Evolutionary conservation across 2,329 filamentous ascomycete genomes (phyloP).

Genomic region (Aspergillus unguis): DNA sequence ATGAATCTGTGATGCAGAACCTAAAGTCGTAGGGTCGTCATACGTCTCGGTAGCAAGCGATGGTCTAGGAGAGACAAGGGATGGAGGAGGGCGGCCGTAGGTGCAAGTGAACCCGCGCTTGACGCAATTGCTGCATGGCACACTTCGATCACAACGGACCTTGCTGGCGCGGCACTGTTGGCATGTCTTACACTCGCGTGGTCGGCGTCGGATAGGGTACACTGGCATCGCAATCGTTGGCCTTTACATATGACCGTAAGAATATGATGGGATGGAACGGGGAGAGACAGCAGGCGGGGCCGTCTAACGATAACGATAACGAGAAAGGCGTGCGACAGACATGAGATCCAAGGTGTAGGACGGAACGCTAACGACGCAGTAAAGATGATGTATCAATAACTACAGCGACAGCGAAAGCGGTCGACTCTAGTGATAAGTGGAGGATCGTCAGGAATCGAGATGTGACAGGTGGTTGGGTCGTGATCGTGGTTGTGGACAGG

Average conservation of each 20-base stretch:
- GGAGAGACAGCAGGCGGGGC: background rate
- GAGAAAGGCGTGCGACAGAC: constrained; percentile 1
- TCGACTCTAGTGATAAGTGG: background rate
- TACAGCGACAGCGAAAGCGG: background rate
- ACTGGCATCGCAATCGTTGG: constrained; percentile 25
- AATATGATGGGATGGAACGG: background rate
- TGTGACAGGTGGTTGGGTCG: background rate
- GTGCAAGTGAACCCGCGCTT: constrained; percentile 41
- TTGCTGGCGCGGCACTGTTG: constrained; percentile 50
- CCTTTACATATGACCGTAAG: background rate
- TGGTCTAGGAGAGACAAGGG: constrained; percentile 18
- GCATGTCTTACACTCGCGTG: constrained; percentile 47
- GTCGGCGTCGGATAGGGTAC: constrained; percentile 36
- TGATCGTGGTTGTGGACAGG: background rate
- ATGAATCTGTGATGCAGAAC: constrained; percentile 14
- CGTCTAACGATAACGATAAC: background rate
- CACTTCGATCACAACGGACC: constrained; percentile 46
- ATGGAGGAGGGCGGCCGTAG: constrained; percentile 31
- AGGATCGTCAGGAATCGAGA: constrained; percentile 1
- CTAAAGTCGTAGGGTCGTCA: constrained; percentile 16
- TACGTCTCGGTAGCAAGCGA: constrained; percentile 12
- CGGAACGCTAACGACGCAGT: background rate
- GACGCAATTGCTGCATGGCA: constrained; percentile 41
- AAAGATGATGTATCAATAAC: background rate
- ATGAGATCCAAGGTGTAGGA: constrained; percentile 1